Evolutionary conservation across 768 basidiomycete genomes (phyloP).

Genomic region (Pholiota conissans): DNA sequence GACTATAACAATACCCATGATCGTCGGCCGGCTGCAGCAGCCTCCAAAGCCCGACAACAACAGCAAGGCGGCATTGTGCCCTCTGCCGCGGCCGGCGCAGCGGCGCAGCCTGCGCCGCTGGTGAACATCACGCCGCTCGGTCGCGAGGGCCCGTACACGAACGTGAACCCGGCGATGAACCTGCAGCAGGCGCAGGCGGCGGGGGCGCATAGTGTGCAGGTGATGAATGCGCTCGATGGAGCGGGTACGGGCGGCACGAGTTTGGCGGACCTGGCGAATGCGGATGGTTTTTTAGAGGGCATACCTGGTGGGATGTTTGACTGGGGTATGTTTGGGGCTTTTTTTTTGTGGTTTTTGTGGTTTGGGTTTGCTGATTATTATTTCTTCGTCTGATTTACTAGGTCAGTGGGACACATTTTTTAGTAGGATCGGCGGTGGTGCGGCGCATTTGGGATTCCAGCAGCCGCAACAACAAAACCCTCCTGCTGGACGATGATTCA

Average conservation of each 20-base stretch:
- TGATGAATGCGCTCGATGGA: constrained; percentile 74
- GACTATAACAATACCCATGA: neutral
- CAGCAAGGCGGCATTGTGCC: constrained; percentile 11
- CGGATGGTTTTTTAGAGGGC: constrained; percentile 74
- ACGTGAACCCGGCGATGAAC: constrained; percentile 81
- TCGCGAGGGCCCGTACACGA: constrained; percentile 40
- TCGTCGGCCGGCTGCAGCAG: neutral
- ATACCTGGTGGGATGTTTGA: constrained; percentile 87
- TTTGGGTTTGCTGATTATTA: neutral
- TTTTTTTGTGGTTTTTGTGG: neutral
- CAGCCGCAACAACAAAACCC: constrained; percentile 19
- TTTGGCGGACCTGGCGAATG: constrained; percentile 64
- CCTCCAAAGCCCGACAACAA: constrained; percentile 6
- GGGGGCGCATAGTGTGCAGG: constrained; percentile 58
- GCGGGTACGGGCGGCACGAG: constrained; percentile 48
- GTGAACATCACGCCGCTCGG: constrained; percentile 57
- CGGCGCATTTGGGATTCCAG: constrained; percentile 14
- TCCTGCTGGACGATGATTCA: neutral
- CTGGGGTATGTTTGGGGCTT: constrained; percentile 60
- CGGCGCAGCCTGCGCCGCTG: constrained; percentile 29
- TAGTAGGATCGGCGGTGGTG: constrained; percentile 47
- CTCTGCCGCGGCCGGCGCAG: constrained; percentile 21
- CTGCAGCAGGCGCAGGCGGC: constrained; percentile 31
- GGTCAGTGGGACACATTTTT: constrained; percentile 87
- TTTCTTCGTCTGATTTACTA: constrained; percentile 25